Conservation (phyloP, 805 yeast species). For the Cyberlindnera meyerae region DNA sequence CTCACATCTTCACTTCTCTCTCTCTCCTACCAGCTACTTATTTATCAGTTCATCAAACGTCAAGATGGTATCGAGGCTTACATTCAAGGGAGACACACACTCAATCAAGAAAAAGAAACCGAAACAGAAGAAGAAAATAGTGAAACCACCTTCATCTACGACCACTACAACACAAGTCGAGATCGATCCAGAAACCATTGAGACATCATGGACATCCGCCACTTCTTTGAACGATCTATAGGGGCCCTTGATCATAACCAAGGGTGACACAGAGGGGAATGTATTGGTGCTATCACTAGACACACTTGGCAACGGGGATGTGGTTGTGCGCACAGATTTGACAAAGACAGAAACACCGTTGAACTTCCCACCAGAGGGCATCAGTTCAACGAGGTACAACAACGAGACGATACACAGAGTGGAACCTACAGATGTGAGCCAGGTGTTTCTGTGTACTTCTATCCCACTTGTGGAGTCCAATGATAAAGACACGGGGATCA, state of each 20-base stretch:
- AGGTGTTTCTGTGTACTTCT: conserved; percentile 28
- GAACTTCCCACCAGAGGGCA: conserved; percentile 9
- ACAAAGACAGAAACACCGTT: conserved; percentile 1
- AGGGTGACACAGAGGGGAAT: not conserved
- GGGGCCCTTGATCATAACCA: conserved; percentile 30
- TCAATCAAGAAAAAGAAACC: conserved; percentile 16
- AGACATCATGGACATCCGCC: conserved; percentile 27
- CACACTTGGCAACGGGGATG: conserved; percentile 2
- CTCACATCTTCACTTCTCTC: too few relatives aligned
- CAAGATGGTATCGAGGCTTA: conserved; percentile 33
- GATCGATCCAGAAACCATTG: conserved; percentile 6
- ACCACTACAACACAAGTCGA: conserved; percentile 2
- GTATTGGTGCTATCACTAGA: conserved; percentile 2
- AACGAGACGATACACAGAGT: conserved; percentile 11
- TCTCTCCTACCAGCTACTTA: too few relatives aligned
- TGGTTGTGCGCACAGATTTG: not conserved
- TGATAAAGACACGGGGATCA: too few relatives aligned
- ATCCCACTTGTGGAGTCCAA: conserved; percentile 4
- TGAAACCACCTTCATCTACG: conserved; percentile 1
- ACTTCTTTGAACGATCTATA: conserved; percentile 22
- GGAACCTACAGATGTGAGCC: conserved; percentile 30
- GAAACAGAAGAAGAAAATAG: conserved; percentile 12
- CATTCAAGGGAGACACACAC: conserved; percentile 35
- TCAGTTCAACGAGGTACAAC: conserved; percentile 2
- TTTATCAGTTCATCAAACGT: too few relatives aligned